These are phyloP conservation scores for Sesbania bispinosa DNA, from an alignment of 306 rosid species.

Conservation along the genomic window DNA sequence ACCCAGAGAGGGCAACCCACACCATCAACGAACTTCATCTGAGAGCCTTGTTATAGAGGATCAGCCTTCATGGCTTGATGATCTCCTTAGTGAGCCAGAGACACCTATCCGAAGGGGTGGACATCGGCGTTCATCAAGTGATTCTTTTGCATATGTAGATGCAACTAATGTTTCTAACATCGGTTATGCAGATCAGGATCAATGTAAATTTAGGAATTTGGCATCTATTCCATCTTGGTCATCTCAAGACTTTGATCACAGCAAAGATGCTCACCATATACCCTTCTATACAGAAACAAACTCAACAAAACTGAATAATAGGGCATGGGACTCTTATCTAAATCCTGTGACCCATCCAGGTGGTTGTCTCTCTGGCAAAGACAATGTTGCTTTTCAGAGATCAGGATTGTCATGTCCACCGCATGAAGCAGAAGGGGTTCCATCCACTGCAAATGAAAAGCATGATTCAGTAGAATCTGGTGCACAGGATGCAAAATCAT, in stretches of 20 bases:
- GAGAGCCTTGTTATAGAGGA: conserved; percentile 82
- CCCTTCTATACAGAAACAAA: conserved; percentile 46
- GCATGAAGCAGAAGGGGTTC: conserved; percentile 52
- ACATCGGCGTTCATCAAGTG: conserved; percentile 95
- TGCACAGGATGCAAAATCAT: conserved; percentile 40
- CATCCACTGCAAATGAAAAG: conserved; percentile 40
- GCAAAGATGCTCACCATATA: conserved; percentile 49
- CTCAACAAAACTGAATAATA: conserved; percentile 54
- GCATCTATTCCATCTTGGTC: conserved; percentile 55
- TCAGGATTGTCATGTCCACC: conserved; percentile 50
- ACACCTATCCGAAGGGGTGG: conserved; percentile 82
- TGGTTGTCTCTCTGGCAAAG: conserved; percentile 43
- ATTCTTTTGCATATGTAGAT: conserved; percentile 84
- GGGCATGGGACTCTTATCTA: conserved; percentile 50
- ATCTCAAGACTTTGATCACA: conserved; percentile 57
- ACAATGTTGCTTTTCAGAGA: conserved; percentile 42
- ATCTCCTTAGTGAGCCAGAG: conserved; percentile 93
- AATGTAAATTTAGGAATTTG: conserved; percentile 37
- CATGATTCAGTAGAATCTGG: conserved; percentile 46
- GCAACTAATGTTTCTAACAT: conserved; percentile 41
- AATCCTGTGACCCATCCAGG: conserved; percentile 38
- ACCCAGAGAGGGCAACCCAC: conserved; percentile 62
- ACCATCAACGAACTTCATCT: conserved; percentile 85
- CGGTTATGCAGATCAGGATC: conserved; percentile 44
- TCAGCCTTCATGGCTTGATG: conserved; percentile 97